Percentiles rank a stretch among this genome's conserved stretches.
phyloP scores from a whole-genome alignment of 2,329 filamentous ascomycete species.

The Ophiostoma sp. region DNA sequence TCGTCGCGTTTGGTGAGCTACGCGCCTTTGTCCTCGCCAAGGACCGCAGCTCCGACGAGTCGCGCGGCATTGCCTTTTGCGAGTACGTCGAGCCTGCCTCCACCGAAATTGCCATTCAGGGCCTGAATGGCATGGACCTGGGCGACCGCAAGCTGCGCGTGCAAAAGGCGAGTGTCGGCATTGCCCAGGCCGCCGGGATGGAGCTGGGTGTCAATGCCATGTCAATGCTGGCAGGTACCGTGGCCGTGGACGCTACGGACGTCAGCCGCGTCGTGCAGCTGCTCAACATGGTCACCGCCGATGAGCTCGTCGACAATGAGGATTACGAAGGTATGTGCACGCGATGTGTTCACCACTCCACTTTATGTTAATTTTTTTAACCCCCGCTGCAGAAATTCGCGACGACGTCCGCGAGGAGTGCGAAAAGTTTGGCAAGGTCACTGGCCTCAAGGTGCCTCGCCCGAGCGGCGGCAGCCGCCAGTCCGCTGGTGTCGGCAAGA shows the following conservation, averaged over 20 bases:
- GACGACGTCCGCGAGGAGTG: constrained; percentile 95
- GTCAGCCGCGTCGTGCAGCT: constrained; percentile 84
- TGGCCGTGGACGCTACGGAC: constrained; percentile 70
- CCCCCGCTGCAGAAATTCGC: constrained; percentile 71
- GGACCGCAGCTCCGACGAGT: constrained; percentile 81
- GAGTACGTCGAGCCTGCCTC: constrained; percentile 79
- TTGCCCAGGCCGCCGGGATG: constrained; percentile 86
- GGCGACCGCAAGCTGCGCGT: constrained; percentile 85
- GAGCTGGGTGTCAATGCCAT: constrained; percentile 98
- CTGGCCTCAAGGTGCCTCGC: constrained; percentile 90
- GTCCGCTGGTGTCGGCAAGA: constrained; percentile 91
- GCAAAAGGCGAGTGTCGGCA: constrained; percentile 84
- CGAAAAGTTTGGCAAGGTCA: constrained; percentile 79
- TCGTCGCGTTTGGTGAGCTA: constrained; percentile 87
- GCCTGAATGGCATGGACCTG: constrained; percentile 89
- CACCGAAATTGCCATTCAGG: constrained; percentile 85
- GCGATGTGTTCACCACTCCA: no score
- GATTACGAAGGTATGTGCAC: constrained; percentile 78
- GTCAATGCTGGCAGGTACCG: constrained; percentile 93
- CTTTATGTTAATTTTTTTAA: constrained; percentile 39
- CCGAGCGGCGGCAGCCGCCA: constrained; percentile 80
- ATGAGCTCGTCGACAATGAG: constrained; percentile 89
- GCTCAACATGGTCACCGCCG: constrained; percentile 96
- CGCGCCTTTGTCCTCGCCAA: constrained; percentile 91
- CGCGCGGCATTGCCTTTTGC: constrained; percentile 93